Evolutionary conservation across 768 basidiomycete species (phyloP).

Genomic region (Calocybe gangraenosa): DNA sequence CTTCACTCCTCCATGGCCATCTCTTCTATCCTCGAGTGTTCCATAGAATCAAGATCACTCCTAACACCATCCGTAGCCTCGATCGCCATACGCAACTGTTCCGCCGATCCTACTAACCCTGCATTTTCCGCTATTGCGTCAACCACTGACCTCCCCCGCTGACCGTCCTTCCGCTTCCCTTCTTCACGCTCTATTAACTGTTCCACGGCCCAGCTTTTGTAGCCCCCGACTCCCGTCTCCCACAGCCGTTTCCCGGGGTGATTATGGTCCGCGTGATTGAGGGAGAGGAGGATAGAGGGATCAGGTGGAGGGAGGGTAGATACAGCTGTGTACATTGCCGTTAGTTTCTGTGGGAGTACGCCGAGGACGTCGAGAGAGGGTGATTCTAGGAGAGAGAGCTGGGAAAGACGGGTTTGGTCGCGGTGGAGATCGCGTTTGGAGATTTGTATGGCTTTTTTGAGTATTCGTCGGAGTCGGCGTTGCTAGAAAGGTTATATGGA

Average conservation of each 20-base stretch:
- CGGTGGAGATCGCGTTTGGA: constrained; percentile 43
- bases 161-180: constrained; percentile 16
- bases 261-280: constrained; percentile 40
- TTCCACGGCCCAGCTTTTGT: constrained; percentile 71
- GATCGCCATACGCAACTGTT: constrained; percentile 26
- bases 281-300: constrained; percentile 30
- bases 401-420: constrained; percentile 38
- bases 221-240: constrained; percentile 73
- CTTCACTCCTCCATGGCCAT: neutral
- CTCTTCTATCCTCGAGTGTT: neutral
- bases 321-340: constrained; percentile 42
- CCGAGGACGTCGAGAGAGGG: constrained; percentile 36
- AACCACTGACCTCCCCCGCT: constrained; percentile 14
- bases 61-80: constrained; percentile 15
- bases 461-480: constrained; percentile 57
- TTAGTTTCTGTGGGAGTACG: constrained; percentile 35
- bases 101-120: constrained; percentile 19
- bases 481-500: constrained; percentile 36
- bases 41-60: constrained; percentile 7
- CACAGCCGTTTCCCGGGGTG: constrained; percentile 73
- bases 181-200: constrained; percentile 40
- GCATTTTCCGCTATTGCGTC: constrained; percentile 18
- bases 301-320: constrained; percentile 46
- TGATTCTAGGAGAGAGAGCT: constrained; percentile 38
- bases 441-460: constrained; percentile 46